Conservation (phyloP, 2,329 filamentous ascomycete genomes). For the Colletotrichum sp. region DNA sequence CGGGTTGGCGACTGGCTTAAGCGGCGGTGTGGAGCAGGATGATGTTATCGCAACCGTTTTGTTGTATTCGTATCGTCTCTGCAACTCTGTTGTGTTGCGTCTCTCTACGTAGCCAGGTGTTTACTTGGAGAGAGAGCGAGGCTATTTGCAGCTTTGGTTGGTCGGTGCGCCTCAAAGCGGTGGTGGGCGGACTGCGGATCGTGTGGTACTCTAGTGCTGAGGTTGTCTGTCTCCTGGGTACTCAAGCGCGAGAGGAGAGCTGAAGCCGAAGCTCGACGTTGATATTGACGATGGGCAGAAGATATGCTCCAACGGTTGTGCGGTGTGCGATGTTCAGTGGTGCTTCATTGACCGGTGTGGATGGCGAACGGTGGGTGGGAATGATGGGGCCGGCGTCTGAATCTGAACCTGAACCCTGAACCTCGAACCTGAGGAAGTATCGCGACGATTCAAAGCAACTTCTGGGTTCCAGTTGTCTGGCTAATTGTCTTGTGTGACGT, state of each 20-base stretch:
- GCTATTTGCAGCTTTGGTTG: background rate
- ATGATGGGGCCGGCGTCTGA: background rate
- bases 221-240: background rate
- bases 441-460: background rate
- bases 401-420: background rate
- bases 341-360: background rate
- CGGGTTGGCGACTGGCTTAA: background rate
- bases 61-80: background rate
- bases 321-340: background rate
- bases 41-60: conserved; percentile 16
- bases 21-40: conserved; percentile 20
- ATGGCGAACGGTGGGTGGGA: background rate
- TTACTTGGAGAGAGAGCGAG: too few relatives aligned
- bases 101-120: background rate
- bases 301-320: background rate
- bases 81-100: background rate
- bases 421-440: background rate
- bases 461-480: background rate
- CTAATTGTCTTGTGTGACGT: background rate
- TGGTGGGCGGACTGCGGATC: background rate
- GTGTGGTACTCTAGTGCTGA: background rate
- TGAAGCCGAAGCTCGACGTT: background rate
- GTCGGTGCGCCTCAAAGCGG: conserved; percentile 1
- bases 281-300: background rate
- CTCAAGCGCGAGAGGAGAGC: background rate